Evolutionary conservation across 2,329 filamentous ascomycete genomes (phyloP), one percentile per base, ranked within the genome.

Genomic region (Didymella pinodella): DNA sequence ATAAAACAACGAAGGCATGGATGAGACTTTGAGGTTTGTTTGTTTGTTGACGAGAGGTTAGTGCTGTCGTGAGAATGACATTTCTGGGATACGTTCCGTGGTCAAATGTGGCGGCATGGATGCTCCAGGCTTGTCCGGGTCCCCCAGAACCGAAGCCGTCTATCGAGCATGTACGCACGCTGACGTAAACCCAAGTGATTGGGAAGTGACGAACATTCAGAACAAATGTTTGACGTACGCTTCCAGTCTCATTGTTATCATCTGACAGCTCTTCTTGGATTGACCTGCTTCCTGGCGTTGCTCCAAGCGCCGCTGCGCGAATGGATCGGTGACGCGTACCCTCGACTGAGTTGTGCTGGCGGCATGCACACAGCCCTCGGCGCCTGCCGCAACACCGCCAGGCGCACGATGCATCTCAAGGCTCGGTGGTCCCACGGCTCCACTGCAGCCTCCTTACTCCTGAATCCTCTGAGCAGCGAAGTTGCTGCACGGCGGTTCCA

Each of bases 101-200:
- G 36, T 43, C 20, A 26, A 29, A 36, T 52, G 36, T 54, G 49
- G 45, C 38, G 31, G 49, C 55, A 54, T 58, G 49, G 56, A 18
- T 25, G 38, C 38, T 32, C 16, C 18, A 28, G 41, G 41, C 41
- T 44, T 29, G 26, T 7, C 20, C 45, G 45, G 45, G 56, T 20
- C 41, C 34, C 40, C 46, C 45, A 49, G 49, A 46, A 36, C 50
- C 56, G 50, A 41, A 44, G 46, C 50, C 25, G 32, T 41, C n/a
- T n/a, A 20, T 40, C 38, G 38, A 32, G 22, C 32, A 31, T 11
- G 12, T 12, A 47, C 25, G 25, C 51, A n/a, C 12, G 34, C 44
- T 48, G 26, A 54, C 43, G 43, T 47, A 41, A 50, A 49, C 18
- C 7, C 28, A 31, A 18, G 16, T 22, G 22, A 44, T 22, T 32